phyloP scores from a whole-genome alignment of 2,329 filamentous ascomycete species.

The Chrysosphaeria jannelii region DNA sequence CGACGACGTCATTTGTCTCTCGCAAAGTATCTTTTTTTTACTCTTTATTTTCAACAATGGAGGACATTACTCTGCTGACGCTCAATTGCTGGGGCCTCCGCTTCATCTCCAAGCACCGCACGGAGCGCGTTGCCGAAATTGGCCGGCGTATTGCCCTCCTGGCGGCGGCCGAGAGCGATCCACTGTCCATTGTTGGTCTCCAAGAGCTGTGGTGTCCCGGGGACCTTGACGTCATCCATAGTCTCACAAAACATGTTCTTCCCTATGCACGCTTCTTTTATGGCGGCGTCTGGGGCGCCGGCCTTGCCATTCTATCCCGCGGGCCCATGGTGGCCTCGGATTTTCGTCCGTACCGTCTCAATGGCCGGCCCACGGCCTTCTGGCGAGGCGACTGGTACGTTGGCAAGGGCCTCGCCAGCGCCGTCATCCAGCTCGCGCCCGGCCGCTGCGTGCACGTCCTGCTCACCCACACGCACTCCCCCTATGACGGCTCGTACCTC shows the following conservation, averaged over 20 bases:
- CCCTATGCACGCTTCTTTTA: conserved; percentile 86
- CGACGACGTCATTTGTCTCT: too few relatives aligned
- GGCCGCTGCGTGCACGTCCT: conserved; percentile 56
- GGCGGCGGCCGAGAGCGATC: conserved; percentile 28
- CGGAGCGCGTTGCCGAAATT: conserved; percentile 55
- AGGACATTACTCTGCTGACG: conserved; percentile 50
- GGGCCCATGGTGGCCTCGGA: conserved; percentile 79
- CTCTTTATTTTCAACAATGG: too few relatives aligned
- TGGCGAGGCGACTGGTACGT: conserved; percentile 91
- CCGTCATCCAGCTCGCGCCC: conserved; percentile 35
- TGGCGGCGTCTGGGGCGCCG: conserved; percentile 66
- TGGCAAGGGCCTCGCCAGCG: conserved; percentile 74
- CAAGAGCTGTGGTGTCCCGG: conserved; percentile 37
- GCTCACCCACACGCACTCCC: conserved; percentile 71
- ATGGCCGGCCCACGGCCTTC: conserved; percentile 78
- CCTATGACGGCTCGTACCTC: conserved; percentile 63
- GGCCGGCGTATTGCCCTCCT: conserved; percentile 40
- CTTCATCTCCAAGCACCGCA: conserved; percentile 48
- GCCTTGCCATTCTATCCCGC: conserved; percentile 62
- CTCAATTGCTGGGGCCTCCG: conserved; percentile 96
- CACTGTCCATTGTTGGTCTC: conserved; percentile 43
- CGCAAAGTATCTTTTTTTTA: too few relatives aligned
- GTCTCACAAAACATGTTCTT: conserved; percentile 38
- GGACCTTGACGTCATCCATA: conserved; percentile 51
- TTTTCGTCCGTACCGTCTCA: conserved; percentile 71